A percentile compares a stretch with the other conserved stretches of the same genome.
Evolutionary conservation across 2,329 filamentous ascomycete species (phyloP).

Genomic region (Cladosporium sp.): DNA sequence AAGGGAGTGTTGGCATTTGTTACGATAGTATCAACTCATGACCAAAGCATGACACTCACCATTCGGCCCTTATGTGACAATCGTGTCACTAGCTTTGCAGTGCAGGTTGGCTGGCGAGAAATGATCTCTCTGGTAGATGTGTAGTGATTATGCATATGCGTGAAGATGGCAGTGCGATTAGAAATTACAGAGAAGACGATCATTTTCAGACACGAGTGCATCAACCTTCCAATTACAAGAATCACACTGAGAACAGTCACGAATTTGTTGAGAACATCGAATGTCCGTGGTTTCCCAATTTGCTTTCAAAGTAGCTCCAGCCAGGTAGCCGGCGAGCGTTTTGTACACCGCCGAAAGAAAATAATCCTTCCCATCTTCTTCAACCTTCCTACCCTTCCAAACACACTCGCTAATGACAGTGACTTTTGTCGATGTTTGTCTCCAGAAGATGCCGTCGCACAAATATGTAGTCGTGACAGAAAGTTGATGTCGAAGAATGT

Average conservation of each 20-base stretch:
- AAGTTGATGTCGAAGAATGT: background rate
- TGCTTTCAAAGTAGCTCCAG: slow-evolving; percentile 11
- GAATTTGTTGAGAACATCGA: background rate
- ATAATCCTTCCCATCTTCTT: background rate
- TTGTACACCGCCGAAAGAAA: slow-evolving; percentile 5
- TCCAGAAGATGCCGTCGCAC: slow-evolving; percentile 1
- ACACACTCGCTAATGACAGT: slow-evolving; percentile 9
- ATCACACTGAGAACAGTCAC: background rate
- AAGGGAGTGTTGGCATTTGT: background rate
- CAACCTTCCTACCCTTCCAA: slow-evolving; percentile 1
- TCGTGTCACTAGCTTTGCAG: too few species aligned
- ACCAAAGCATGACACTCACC: background rate
- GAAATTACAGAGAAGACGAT: too few species aligned
- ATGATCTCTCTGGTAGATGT: too few species aligned
- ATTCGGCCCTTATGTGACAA: too few species aligned
- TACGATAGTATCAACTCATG: background rate
- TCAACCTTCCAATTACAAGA: background rate
- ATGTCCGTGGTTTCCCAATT: slow-evolving; percentile 9
- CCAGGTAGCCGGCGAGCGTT: slow-evolving; percentile 6
- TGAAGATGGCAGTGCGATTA: too few species aligned
- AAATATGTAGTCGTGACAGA: slow-evolving; percentile 1
- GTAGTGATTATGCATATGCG: too few species aligned
- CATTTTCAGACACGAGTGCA: too few species aligned
- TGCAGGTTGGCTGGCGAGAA: too few species aligned
- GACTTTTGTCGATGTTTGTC: slow-evolving; percentile 8